Evolutionary conservation across 805 yeast genomes (phyloP), one percentile per base, ranked within the genome.

Genomic region (Lipomyces yamadae): DNA sequence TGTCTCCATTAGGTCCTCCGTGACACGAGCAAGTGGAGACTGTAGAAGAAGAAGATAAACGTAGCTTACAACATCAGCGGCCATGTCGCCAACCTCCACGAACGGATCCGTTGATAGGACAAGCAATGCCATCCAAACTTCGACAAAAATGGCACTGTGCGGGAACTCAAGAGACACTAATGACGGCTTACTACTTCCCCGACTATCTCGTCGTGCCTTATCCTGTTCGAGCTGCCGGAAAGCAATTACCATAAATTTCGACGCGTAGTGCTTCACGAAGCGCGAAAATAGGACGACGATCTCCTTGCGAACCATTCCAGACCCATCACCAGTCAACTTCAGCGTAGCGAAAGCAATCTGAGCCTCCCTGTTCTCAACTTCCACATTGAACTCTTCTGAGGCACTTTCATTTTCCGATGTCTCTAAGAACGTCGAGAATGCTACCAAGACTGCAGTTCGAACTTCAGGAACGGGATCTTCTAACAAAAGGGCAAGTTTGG

Each of bases 381-480:
- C 64, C 52, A 52, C 45, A 64, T 65, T 63, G 67, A 69, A 70
- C 4, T 65, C 71, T 2, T 70, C 65, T 10, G 59, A 33, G 33
- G 52, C 24, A 15, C 11, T 56, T 24, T 60, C 65, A 24, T 6
- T 85, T 35, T 70, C 73, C 13, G 69, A 42, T 75, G 4, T 76
- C 75, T 88, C 85, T 45, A 90, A 77, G 74, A 88, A 91, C 50
- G 87, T 85, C 3, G 92, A 85, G 59, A 94, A 79, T 0, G 97
- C 90, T 42, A 87, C 80, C 11, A 95, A 79, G 3, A 91, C 85
- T 0, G 98, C 91, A 0, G 97, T 89, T 64, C 98, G 82, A 0
- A 95, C 97, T 76, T 95, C 99, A 0, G 98, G 97, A 58, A 94
- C 92, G 0, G 98, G 97, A 75, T 95, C 98, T 69, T 84, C 85